Conservation (phyloP, 495 filamentous ascomycete genomes). For the Trypethelium eluteriae region DNA sequence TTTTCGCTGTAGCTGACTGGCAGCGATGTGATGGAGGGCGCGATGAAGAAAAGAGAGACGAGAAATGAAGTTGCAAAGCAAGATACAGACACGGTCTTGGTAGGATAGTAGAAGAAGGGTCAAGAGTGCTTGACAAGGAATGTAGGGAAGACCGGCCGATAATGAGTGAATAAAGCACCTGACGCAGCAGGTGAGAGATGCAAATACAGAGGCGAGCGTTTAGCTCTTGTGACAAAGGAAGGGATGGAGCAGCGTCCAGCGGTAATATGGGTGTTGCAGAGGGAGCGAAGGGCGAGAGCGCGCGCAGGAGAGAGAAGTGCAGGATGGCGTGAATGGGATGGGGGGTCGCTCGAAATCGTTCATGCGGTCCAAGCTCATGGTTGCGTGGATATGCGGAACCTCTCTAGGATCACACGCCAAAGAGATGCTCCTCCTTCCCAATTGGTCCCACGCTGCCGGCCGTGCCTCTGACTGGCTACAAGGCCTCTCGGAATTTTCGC, state of each 20-base stretch:
- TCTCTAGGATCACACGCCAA: background rate
- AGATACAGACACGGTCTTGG: constrained; percentile 1
- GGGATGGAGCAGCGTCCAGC: constrained; percentile 12
- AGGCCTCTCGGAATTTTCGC: background rate
- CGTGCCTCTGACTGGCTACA: background rate
- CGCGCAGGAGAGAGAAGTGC: background rate
- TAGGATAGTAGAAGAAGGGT: background rate
- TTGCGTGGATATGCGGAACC: constrained; percentile 5
- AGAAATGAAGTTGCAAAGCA: background rate
- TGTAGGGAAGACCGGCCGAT: constrained; percentile 7
- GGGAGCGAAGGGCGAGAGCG: background rate
- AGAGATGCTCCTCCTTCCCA: background rate
- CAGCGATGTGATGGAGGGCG: background rate
- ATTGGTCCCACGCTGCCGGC: background rate
- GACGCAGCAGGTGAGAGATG: background rate
- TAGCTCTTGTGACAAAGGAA: constrained; percentile 7
- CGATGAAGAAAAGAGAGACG: background rate
- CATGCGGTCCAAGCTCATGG: background rate
- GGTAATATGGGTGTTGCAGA: background rate
- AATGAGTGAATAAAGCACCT: constrained; percentile 10
- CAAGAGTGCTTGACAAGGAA: constrained; percentile 3
- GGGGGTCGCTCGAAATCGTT: background rate
- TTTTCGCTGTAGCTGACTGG: constrained; percentile 9
- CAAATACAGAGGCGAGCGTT: background rate
- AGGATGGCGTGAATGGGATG: background rate